Conservation (phyloP, 345 rosid genomes). For the Murraya koenigii region DNA sequence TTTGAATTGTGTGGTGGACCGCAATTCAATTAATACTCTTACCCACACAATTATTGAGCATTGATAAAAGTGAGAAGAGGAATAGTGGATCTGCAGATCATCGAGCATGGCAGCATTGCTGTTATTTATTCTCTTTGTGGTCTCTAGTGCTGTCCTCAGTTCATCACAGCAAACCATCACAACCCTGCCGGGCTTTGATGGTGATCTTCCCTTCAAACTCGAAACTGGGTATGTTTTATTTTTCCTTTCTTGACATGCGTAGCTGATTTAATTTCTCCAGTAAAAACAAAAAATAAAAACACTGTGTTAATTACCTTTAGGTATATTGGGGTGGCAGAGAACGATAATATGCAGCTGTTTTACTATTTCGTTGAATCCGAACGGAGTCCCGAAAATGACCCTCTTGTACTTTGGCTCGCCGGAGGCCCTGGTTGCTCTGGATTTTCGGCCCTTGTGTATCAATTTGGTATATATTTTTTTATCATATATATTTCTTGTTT, state of each 20-base stretch:
- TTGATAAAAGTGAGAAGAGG: no score
- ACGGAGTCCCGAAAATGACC: constrained; percentile 25
- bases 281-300: no score
- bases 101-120: no score
- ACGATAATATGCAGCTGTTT: constrained; percentile 28
- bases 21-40: no score
- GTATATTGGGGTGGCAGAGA: constrained; percentile 30
- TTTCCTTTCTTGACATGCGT: no score
- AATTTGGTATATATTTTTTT: constrained; percentile 18
- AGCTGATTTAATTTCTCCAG: no score
- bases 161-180: constrained; percentile 21
- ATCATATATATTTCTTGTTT: no score
- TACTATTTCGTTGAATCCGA: constrained; percentile 21
- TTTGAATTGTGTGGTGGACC: no score
- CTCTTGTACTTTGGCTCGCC: constrained; percentile 32
- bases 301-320: neutral
- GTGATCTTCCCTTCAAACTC: constrained; percentile 36
- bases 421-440: constrained; percentile 39
- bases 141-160: neutral
- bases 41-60: no score
- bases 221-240: constrained; percentile 33
- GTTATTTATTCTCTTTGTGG: no score
- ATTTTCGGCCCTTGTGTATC: constrained; percentile 20
- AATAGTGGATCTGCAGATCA: no score
- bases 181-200: constrained; percentile 33